Evolutionary conservation across 768 basidiomycete species (phyloP).

Genomic region (Lactarius deliciosus): DNA sequence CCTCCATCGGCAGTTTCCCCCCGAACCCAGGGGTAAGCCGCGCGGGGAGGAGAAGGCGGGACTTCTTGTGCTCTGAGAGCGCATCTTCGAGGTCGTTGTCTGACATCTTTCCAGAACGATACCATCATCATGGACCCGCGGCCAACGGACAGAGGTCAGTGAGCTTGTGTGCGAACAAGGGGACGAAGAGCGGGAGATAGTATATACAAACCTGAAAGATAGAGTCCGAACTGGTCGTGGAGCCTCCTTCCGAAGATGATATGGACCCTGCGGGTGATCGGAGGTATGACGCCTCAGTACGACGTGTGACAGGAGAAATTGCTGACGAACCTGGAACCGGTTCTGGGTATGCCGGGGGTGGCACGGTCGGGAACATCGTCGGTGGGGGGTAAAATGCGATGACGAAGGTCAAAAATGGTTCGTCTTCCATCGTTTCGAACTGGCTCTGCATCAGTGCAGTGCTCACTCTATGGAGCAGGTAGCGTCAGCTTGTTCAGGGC

Average conservation of each 20-base stretch:
- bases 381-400: slow-evolving; percentile 18
- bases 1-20: slow-evolving; percentile 11
- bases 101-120: slow-evolving; percentile 14
- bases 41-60: slow-evolving; percentile 22
- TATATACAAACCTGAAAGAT: slow-evolving; percentile 20
- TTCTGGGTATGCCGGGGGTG: background rate
- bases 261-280: background rate
- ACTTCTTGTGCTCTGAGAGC: slow-evolving; percentile 8
- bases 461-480: slow-evolving; percentile 1
- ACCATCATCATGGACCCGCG: background rate
- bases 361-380: background rate
- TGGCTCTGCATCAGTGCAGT: slow-evolving; percentile 13
- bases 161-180: background rate
- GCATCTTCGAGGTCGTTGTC: slow-evolving; percentile 19
- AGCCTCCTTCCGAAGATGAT: slow-evolving; percentile 11
- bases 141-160: background rate
- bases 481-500: background rate
- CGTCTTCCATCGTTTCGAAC: background rate
- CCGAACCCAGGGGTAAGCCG: slow-evolving; percentile 17
- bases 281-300: background rate
- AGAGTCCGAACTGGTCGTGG: slow-evolving; percentile 13
- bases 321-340: background rate
- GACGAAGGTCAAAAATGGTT: slow-evolving; percentile 16
- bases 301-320: background rate
- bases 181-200: background rate